phyloP scores from a whole-genome alignment of 305 asterid species.

The Solanum chacoense region DNA sequence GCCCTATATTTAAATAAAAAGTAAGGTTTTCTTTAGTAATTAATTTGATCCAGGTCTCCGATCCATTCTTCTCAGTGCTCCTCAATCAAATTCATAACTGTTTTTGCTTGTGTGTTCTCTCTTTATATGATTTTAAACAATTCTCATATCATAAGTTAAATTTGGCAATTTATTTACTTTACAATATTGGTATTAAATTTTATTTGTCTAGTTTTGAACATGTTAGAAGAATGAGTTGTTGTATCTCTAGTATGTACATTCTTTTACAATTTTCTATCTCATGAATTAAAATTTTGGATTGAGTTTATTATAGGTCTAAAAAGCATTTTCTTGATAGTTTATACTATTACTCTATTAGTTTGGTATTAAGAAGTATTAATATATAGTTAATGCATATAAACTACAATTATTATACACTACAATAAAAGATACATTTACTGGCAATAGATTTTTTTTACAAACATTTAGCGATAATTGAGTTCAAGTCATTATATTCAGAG shows the following conservation, averaged over 20 bases:
- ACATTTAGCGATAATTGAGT: not conserved
- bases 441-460: not conserved
- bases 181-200: not conserved
- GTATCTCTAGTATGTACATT: not conserved
- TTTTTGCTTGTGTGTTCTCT: not conserved
- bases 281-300: not conserved
- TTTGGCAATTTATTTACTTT: not conserved
- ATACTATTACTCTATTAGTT: not conserved
- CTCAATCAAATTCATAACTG: not conserved
- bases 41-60: not conserved
- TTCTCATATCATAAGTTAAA: not conserved
- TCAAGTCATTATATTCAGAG: not conserved
- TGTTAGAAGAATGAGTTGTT: not conserved
- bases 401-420: not conserved
- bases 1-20: not conserved
- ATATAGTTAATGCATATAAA: not conserved
- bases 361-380: not conserved
- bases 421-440: not conserved
- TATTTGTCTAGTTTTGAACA: not conserved
- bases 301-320: not conserved
- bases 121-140: not conserved
- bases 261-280: too few species aligned
- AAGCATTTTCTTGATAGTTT: not conserved
- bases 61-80: not conserved
- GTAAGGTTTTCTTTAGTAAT: not conserved